These are phyloP conservation scores for Microdochium trichocladiopsis DNA, from an alignment of 2,329 filamentous ascomycete species.

Conservation along the genomic window DNA sequence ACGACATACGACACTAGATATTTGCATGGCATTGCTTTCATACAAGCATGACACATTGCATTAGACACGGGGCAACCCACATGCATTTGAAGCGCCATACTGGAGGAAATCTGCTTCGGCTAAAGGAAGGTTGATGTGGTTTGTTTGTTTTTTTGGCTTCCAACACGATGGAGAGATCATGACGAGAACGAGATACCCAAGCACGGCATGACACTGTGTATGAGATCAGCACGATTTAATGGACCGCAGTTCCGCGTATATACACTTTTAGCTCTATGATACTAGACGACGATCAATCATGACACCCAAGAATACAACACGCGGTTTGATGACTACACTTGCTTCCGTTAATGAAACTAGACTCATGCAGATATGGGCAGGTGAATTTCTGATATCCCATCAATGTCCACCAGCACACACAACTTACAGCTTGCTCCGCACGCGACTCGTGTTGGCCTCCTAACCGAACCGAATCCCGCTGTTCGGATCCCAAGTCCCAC, in stretches of 20 bases:
- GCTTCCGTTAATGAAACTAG: too few species aligned
- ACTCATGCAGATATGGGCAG: too few species aligned
- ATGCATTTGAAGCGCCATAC: not conserved
- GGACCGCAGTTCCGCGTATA: not conserved
- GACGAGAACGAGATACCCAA: not conserved
- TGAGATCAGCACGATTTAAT: not conserved
- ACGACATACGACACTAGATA: not conserved
- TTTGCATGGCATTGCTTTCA: not conserved
- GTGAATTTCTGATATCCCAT: too few species aligned
- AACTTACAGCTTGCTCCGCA: not conserved
- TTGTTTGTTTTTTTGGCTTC: not conserved
- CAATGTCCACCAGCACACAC: too few species aligned
- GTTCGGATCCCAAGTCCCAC: slow-evolving; percentile 51
- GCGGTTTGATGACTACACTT: too few species aligned
- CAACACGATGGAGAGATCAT: not conserved
- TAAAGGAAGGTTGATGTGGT: not conserved
- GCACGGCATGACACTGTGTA: not conserved
- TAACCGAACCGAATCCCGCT: slow-evolving; percentile 40
- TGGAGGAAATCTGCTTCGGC: not conserved
- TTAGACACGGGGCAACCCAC: not conserved
- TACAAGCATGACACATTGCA: not conserved
- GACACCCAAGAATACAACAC: too few species aligned
- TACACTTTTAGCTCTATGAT: not conserved
- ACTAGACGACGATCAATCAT: not conserved
- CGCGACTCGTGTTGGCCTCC: slow-evolving; percentile 24